Evolutionary conservation across 352 stramenopile species (phyloP), one percentile per base, ranked within the genome.

Genomic region (Hyaloperonospora arabidopsidis): DNA sequence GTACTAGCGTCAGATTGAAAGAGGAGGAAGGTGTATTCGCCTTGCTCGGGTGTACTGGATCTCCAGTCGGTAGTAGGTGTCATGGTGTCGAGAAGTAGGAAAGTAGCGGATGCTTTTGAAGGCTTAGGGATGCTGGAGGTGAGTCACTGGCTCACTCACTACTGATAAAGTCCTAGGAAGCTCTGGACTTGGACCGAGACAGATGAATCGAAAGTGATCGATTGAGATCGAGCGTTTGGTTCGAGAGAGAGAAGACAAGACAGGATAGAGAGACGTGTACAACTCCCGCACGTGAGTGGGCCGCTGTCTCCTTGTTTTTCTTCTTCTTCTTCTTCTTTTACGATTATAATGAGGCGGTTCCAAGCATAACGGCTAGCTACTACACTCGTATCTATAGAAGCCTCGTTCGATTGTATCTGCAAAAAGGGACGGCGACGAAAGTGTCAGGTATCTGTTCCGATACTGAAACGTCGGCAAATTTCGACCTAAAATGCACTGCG

Each of bases 201-300:
- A 69, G 61, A 48, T 49, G 52, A 69, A 66, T 69, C 40, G 52
- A 28, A 69, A 69, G 52, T 69, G 61, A 66, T 18, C 47, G 48
- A 32, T 32, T 8, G 25, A 8, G 22, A 17, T 40, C 15, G 22
- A 49, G 39, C 38, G 39, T 32, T n/a, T 21, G 25, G 4, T 32
- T 8, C 25, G 25, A 32, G 8, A 32, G 25, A 45, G 22, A 43
- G 11, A 13, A 39, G 18, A 15, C 10, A 18, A 40, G 18, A 19
- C 22, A 34, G 25, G 45, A 49, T 29, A 35, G 52, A 45, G 19
- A 15, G 41, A n/a, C 34, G 36, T 28, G n/a, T 8, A 32, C 25
- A 32, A 32, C 25, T 32, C 25, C 18, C 21, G 43, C 51, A 54
- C 57, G 54, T 35, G 35, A 29, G 44, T 35, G 34, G 52, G 58